A percentile compares a stretch with the other conserved stretches of the same genome.
Conservation (phyloP, 345 rosid genomes). For the Acer yangbiense region DNA sequence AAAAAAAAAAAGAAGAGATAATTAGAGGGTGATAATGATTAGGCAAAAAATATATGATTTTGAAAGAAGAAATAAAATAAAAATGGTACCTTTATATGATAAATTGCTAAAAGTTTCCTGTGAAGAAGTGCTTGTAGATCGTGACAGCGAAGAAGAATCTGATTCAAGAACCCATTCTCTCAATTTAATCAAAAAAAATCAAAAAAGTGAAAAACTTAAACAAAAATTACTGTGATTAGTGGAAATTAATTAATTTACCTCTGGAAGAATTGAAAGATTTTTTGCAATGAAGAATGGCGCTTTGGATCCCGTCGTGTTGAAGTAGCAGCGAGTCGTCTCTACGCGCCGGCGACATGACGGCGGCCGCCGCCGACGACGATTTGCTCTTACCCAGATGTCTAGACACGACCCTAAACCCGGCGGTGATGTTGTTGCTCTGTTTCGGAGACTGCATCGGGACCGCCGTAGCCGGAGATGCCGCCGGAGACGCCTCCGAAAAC, state of each 20-base stretch:
- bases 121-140: conserved; percentile 48
- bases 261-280: conserved; percentile 64
- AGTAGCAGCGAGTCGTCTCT: conserved; percentile 83
- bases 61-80: neutral
- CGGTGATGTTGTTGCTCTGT: conserved; percentile 43
- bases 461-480: conserved; percentile 45
- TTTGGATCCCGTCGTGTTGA: conserved; percentile 90
- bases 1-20: neutral
- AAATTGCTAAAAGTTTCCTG: conserved; percentile 45
- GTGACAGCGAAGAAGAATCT: conserved; percentile 45
- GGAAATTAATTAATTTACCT: conserved; percentile 28
- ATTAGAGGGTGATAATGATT: neutral
- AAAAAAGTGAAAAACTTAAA: no score
- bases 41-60: neutral
- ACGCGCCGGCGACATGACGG: conserved; percentile 57
- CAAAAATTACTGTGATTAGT: no score
- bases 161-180: neutral
- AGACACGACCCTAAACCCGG: conserved; percentile 46
- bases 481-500: conserved; percentile 33
- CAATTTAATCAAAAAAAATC: no score
- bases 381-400: conserved; percentile 75
- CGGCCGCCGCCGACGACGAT: conserved; percentile 46
- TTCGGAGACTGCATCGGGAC: conserved; percentile 29
- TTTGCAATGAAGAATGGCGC: conserved; percentile 98
- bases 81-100: conserved; percentile 45